phyloP scores from a whole-genome alignment of 2,329 filamentous ascomycete species.

The Drechslerella dactyloides region DNA sequence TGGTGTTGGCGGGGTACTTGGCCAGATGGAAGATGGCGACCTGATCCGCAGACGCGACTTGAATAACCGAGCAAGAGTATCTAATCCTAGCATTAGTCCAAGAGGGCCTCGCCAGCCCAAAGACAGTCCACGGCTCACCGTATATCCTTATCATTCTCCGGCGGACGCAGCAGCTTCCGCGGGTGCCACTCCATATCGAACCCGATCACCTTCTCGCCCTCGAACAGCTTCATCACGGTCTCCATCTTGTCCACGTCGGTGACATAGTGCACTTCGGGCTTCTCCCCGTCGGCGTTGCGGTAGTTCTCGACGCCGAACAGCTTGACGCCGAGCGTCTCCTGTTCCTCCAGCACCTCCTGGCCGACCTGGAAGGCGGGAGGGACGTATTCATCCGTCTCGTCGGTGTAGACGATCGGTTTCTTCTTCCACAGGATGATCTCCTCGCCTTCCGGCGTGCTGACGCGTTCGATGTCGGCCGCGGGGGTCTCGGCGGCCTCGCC shows the following conservation, averaged over 20 bases:
- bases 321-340: constrained; percentile 4
- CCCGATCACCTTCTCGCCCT: constrained; percentile 73
- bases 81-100: constrained; percentile 56
- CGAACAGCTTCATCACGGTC: constrained; percentile 69
- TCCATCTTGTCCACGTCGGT: constrained; percentile 72
- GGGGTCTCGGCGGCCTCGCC: constrained; percentile 8
- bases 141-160: constrained; percentile 46
- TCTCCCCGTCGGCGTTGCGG: constrained; percentile 55
- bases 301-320: constrained; percentile 24
- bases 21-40: constrained; percentile 85
- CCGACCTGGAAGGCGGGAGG: constrained; percentile 9
- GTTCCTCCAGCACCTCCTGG: constrained; percentile 13
- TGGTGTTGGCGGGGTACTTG: constrained; percentile 43
- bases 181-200: constrained; percentile 87
- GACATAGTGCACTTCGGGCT: constrained; percentile 79
- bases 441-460: constrained; percentile 36
- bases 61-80: constrained; percentile 78
- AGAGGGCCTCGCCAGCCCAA: no score
- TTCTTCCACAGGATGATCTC: constrained; percentile 40
- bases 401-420: constrained; percentile 36
- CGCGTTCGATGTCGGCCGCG: constrained; percentile 20
- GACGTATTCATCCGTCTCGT: constrained; percentile 29
- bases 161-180: constrained; percentile 49
- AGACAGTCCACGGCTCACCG: no score
- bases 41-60: constrained; percentile 76